These are phyloP conservation scores for Pichia exigua DNA, from an alignment of 805 yeast genomes.

Conservation along the genomic window DNA sequence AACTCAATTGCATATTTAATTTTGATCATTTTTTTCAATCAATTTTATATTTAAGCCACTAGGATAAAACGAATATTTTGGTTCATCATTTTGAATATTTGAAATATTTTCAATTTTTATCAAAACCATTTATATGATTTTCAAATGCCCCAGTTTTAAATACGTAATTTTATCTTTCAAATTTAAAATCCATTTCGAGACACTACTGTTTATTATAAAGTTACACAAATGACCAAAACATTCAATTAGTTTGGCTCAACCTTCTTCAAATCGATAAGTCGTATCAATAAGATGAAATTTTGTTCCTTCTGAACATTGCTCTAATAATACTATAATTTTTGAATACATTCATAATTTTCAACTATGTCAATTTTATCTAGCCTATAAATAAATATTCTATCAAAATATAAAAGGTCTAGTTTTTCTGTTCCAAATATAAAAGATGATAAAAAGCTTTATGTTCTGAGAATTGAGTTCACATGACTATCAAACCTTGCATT, in stretches of 20 bases:
- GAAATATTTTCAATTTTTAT: not conserved
- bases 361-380: slow-evolving; percentile 9
- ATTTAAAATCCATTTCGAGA: not conserved
- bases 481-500: slow-evolving; percentile 14
- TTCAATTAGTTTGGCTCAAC: slow-evolving; percentile 12
- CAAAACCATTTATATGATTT: slow-evolving; percentile 2
- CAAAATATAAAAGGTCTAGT: slow-evolving; percentile 13
- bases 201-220: not conserved
- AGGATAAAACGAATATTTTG: not conserved
- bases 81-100: not conserved
- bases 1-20: slow-evolving; percentile 12
- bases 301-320: slow-evolving; percentile 13
- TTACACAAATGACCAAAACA: not conserved
- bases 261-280: slow-evolving; percentile 16
- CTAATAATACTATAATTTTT: slow-evolving; percentile 8
- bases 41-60: not conserved
- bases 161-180: not conserved
- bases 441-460: slow-evolving; percentile 2
- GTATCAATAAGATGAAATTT: slow-evolving; percentile 10
- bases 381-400: slow-evolving; percentile 17
- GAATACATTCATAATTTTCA: slow-evolving; percentile 11
- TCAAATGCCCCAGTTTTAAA: slow-evolving; percentile 1
- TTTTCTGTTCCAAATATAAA: slow-evolving; percentile 4
- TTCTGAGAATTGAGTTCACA: slow-evolving; percentile 4
- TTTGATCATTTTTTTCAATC: not conserved